These are phyloP conservation scores for Juglanconis oblonga DNA, from an alignment of 2,329 filamentous ascomycete genomes.

Conservation along the genomic window DNA sequence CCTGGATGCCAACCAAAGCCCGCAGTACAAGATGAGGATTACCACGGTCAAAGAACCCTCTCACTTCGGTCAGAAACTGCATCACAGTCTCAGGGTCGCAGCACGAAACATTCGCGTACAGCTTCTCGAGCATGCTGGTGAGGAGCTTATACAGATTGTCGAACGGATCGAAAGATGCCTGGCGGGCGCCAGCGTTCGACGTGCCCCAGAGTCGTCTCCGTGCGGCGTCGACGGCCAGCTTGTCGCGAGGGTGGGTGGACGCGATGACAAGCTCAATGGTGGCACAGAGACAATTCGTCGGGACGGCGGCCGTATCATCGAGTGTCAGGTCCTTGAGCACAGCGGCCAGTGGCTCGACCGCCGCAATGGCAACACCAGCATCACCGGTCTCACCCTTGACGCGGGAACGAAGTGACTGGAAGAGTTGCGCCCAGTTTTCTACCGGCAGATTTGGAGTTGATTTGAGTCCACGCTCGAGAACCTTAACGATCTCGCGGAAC, in stretches of 20 bases:
- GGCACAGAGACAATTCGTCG: slow-evolving; percentile 31
- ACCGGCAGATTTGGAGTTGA: slow-evolving; percentile 46
- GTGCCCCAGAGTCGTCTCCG: slow-evolving; percentile 66
- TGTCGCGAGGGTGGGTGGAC: slow-evolving; percentile 56
- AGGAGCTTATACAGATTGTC: slow-evolving; percentile 63
- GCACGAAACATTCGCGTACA: slow-evolving; percentile 45
- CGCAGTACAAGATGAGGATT: slow-evolving; percentile 49
- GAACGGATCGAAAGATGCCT: slow-evolving; percentile 57
- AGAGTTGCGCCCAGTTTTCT: slow-evolving; percentile 51
- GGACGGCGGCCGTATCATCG: slow-evolving; percentile 19
- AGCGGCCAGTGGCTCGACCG: slow-evolving; percentile 70
- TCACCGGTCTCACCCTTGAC: slow-evolving; percentile 65
- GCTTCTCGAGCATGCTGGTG: slow-evolving; percentile 46
- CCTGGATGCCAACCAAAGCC: slow-evolving; percentile 59
- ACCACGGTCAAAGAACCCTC: slow-evolving; percentile 49
- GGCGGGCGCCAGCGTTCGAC: slow-evolving; percentile 35
- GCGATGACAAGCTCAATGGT: slow-evolving; percentile 41
- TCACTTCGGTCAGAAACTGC: slow-evolving; percentile 52
- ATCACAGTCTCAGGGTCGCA: slow-evolving; percentile 27
- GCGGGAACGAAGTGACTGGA: slow-evolving; percentile 53
- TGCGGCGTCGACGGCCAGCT: slow-evolving; percentile 62
- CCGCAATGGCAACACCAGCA: slow-evolving; percentile 60
- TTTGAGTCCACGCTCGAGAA: slow-evolving; percentile 62
- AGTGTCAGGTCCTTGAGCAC: slow-evolving; percentile 39
- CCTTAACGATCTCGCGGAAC: slow-evolving; percentile 65